A percentile compares a stretch with the other conserved stretches of the same genome.
Evolutionary conservation across 2,329 filamentous ascomycete species (phyloP).

Genomic region (Microdochium bolleyi): DNA sequence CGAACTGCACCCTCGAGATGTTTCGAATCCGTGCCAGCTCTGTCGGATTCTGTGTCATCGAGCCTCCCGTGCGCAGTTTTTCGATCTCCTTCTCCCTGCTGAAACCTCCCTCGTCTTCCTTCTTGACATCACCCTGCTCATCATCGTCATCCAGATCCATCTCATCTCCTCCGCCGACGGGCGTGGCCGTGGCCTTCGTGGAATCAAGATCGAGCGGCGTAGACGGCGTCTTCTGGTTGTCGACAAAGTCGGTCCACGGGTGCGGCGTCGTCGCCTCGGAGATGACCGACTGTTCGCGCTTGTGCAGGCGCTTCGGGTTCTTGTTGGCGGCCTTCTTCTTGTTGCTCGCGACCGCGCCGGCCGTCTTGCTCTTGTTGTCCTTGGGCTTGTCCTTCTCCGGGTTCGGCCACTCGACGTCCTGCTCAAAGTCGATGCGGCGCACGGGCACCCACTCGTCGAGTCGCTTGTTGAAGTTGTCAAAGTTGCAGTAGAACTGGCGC

Average conservation of each 20-base stretch:
- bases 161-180: conserved; percentile 35
- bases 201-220: conserved; percentile 34
- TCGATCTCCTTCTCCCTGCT: conserved; percentile 90
- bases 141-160: conserved; percentile 49
- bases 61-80: conserved; percentile 86
- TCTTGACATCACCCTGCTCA: conserved; percentile 28
- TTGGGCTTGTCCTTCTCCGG: conserved; percentile 81
- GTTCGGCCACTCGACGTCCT: conserved; percentile 94
- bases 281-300: conserved; percentile 45
- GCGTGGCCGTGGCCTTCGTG: conserved; percentile 33
- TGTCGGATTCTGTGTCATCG: conserved; percentile 97
- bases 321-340: conserved; percentile 50
- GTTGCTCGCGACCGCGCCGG: conserved; percentile 26
- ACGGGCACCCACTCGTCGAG: conserved; percentile 80
- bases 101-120: conserved; percentile 47
- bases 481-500: conserved; percentile 91
- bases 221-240: conserved; percentile 38
- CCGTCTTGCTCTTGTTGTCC: conserved; percentile 64
- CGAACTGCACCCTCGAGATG: conserved; percentile 89
- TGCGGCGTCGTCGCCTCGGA: conserved; percentile 47
- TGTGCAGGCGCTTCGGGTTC: conserved; percentile 47
- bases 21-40: conserved; percentile 96
- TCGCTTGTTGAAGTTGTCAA: conserved; percentile 94
- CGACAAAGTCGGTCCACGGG: conserved; percentile 44
- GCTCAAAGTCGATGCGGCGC: conserved; percentile 73